Evolutionary conservation across 1,284 basidiomycete species (phyloP).

Genomic region (Bjerkandera adusta): DNA sequence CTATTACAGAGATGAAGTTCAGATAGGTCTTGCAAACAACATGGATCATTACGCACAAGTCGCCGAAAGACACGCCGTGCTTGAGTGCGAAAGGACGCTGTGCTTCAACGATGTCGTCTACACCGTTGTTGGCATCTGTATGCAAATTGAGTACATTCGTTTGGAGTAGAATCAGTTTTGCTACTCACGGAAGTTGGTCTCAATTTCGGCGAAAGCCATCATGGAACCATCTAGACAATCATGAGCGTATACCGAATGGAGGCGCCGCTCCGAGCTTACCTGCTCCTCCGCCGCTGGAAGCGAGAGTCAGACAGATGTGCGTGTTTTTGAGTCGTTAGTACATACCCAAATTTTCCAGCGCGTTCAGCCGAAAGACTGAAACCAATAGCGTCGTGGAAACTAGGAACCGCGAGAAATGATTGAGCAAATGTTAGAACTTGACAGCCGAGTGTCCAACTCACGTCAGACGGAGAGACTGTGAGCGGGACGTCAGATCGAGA

Average conservation of each 20-base stretch:
- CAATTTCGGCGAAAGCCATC: slow-evolving; percentile 33
- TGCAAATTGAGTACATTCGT: too few species aligned
- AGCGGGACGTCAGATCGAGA: too few species aligned
- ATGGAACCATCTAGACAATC: slow-evolving; percentile 30
- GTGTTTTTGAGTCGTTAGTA: not conserved
- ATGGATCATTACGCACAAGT: slow-evolving; percentile 34
- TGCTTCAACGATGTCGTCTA: slow-evolving; percentile 31
- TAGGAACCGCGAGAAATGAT: too few species aligned
- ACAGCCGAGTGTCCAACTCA: too few species aligned
- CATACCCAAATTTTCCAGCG: slow-evolving; percentile 32
- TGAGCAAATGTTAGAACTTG: too few species aligned
- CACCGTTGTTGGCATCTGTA: too few species aligned
- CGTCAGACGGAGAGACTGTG: too few species aligned
- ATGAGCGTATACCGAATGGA: not conserved
- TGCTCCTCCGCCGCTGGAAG: slow-evolving; percentile 28
- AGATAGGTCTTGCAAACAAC: not conserved
- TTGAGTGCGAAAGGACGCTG: slow-evolving; percentile 32
- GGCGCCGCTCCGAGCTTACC: slow-evolving; percentile 11
- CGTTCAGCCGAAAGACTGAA: slow-evolving; percentile 19
- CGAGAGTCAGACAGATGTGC: not conserved
- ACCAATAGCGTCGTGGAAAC: slow-evolving; percentile 30
- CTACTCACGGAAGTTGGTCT: too few species aligned
- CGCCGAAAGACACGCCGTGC: slow-evolving; percentile 36
- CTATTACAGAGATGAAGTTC: slow-evolving; percentile 16
- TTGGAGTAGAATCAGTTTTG: too few species aligned